Conservation (phyloP, 192 early-diverging fungal species). For the Backusella morwellensis region DNA sequence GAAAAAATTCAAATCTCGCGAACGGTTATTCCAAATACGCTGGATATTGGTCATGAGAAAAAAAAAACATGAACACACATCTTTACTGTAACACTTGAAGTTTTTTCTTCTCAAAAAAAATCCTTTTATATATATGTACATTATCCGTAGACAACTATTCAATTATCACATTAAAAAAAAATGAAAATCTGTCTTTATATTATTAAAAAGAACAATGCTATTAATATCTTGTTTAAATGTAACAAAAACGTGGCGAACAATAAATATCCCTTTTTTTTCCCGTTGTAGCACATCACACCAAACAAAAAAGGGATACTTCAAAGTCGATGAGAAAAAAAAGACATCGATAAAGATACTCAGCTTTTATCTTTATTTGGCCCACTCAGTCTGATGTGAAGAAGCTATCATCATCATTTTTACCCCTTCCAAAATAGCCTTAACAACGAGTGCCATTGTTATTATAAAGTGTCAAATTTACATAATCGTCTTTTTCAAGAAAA, state of each 20-base stretch:
- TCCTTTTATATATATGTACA: neutral
- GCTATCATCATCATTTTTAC: no score
- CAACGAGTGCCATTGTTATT: no score
- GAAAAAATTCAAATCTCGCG: neutral
- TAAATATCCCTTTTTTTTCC: neutral
- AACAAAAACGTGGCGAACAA: neutral
- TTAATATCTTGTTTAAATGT: neutral
- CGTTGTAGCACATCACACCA: neutral
- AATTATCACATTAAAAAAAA: neutral
- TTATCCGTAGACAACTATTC: neutral
- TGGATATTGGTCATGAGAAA: neutral
- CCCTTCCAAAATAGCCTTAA: no score
- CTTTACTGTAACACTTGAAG: neutral
- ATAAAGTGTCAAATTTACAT: no score
- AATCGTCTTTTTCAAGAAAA: no score
- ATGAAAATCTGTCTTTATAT: neutral
- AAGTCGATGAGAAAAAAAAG: neutral
- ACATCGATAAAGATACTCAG: no score
- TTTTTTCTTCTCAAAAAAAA: neutral
- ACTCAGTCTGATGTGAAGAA: no score
- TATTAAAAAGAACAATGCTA: neutral
- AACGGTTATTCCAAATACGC: neutral
- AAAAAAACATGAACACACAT: neutral
- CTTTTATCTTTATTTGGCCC: no score
- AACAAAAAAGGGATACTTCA: neutral